phyloP scores from a whole-genome alignment of 371 early-diverging fungal species.

The Rhizopus stolonifer region DNA sequence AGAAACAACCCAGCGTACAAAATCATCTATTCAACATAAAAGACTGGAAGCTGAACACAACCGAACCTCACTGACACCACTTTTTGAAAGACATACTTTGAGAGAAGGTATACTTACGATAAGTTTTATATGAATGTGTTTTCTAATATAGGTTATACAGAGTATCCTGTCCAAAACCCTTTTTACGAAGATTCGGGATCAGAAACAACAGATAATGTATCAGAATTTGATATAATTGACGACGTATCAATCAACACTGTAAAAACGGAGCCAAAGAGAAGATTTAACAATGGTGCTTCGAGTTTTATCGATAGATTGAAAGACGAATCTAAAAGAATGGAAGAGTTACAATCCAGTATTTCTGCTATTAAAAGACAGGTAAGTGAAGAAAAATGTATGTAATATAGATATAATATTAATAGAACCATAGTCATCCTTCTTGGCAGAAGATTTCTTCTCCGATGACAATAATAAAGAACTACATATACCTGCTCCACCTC shows the following conservation, averaged over 20 bases:
- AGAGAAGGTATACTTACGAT: constrained; percentile 17
- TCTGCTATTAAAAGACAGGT: constrained; percentile 19
- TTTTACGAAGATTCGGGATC: constrained; percentile 18
- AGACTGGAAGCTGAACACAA: neutral
- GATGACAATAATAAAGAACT: constrained; percentile 2
- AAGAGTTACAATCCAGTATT: constrained; percentile 11
- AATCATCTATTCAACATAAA: constrained; percentile 1
- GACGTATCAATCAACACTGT: neutral
- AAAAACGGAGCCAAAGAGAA: neutral
- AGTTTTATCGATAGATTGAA: constrained; percentile 3
- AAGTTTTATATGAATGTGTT: neutral
- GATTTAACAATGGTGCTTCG: neutral
- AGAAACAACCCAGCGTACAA: constrained; percentile 8
- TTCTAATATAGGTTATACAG: neutral
- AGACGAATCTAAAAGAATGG: constrained; percentile 21
- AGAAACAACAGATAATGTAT: constrained; percentile 4
- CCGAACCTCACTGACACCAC: constrained; percentile 25
- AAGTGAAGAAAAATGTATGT: neutral
- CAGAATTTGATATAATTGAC: neutral
- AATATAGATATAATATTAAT: neutral
- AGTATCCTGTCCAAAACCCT: constrained; percentile 11
- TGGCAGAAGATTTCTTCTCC: constrained; percentile 6
- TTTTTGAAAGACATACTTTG: constrained; percentile 26
- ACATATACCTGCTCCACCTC: neutral
- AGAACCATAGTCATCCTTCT: constrained; percentile 13